Conservation (phyloP, 2,329 filamentous ascomycete genomes). For the Lachnellula arida region DNA sequence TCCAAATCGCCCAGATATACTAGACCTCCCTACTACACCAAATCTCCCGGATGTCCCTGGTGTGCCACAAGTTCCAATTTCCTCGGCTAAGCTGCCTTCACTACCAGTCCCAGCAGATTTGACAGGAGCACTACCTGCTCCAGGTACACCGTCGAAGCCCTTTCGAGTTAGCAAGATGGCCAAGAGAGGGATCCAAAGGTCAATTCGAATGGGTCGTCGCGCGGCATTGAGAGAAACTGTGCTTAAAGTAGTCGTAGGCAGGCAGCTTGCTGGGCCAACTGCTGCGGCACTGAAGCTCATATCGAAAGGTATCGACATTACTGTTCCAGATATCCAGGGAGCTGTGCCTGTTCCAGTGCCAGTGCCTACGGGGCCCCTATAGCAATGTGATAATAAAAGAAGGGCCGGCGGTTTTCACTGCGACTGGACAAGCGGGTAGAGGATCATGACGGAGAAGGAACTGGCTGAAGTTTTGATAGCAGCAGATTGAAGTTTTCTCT, state of each 20-base stretch:
- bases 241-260: slow-evolving; percentile 22
- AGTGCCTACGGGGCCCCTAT: slow-evolving; percentile 9
- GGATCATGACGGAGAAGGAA: slow-evolving; percentile 9
- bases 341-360: not conserved
- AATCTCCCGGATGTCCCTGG: not conserved
- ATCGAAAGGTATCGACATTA: slow-evolving; percentile 11
- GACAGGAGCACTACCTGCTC: not conserved
- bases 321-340: not conserved
- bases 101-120: not conserved
- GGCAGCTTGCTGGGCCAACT: slow-evolving; percentile 24
- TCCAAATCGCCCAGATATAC: too few species aligned
- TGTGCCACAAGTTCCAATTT: not conserved
- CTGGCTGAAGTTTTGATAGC: slow-evolving; percentile 13
- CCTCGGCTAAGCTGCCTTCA: not conserved
- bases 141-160: not conserved
- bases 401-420: slow-evolving; percentile 11
- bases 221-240: slow-evolving; percentile 10
- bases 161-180: not conserved
- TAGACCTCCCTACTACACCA: too few species aligned
- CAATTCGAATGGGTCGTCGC: not conserved
- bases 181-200: not conserved
- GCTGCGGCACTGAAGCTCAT: slow-evolving; percentile 15
- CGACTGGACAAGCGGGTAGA: slow-evolving; percentile 10
- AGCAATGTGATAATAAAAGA: slow-evolving; percentile 8
- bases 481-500: not conserved